phyloP scores from a whole-genome alignment of 2,329 filamentous ascomycete genomes.

The Fusarium sp. region DNA sequence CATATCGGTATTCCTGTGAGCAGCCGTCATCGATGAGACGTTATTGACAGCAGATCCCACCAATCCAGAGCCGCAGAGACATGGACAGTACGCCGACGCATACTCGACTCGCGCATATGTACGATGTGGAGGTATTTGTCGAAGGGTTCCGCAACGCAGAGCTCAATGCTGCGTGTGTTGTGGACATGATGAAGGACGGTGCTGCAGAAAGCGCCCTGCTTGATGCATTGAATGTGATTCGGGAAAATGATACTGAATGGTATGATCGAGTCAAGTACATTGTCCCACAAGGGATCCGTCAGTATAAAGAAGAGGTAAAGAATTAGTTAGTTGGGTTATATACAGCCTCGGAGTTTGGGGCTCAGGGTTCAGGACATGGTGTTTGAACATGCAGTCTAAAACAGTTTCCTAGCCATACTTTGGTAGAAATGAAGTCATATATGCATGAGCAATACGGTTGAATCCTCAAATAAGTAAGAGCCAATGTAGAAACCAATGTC shows the following conservation, averaged over 20 bases:
- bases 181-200: slow-evolving; percentile 41
- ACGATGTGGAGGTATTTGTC: slow-evolving; percentile 41
- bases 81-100: slow-evolving; percentile 41
- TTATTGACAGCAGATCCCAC: slow-evolving; percentile 24
- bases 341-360: not conserved
- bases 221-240: slow-evolving; percentile 40
- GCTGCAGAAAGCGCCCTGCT: slow-evolving; percentile 31
- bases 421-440: not conserved
- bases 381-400: not conserved
- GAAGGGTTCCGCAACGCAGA: slow-evolving; percentile 37
- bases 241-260: slow-evolving; percentile 35
- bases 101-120: slow-evolving; percentile 38
- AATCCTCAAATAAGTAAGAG: slow-evolving; percentile 3
- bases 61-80: slow-evolving; percentile 34
- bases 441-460: not conserved
- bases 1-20: slow-evolving; percentile 15
- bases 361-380: not conserved
- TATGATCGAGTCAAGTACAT: slow-evolving; percentile 32
- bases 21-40: slow-evolving; percentile 23
- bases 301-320: slow-evolving; percentile 20
- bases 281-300: slow-evolving; percentile 35
- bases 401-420: not conserved
- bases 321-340: not conserved
- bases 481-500: not conserved
- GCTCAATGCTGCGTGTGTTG: slow-evolving; percentile 37